These are phyloP conservation scores for Coniosporium apollinis DNA, from an alignment of 495 filamentous ascomycete genomes.

Conservation along the genomic window DNA sequence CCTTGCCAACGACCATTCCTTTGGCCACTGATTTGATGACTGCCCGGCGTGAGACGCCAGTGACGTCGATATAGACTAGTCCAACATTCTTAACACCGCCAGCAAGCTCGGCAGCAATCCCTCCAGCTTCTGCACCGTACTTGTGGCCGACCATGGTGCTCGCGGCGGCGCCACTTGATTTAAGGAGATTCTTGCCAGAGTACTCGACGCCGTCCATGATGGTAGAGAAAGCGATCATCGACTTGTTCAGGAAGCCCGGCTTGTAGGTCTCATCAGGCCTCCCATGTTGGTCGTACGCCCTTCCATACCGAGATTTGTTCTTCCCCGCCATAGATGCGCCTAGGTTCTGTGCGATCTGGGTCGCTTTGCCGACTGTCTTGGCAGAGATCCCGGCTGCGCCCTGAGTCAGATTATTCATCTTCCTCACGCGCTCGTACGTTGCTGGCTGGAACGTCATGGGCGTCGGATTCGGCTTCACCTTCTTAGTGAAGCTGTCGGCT, in stretches of 20 bases:
- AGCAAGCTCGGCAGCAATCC: conserved; percentile 52
- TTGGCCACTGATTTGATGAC: conserved; percentile 87
- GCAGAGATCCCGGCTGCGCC: conserved; percentile 62
- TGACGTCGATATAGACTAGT: conserved; percentile 93
- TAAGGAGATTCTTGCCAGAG: conserved; percentile 57
- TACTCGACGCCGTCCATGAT: conserved; percentile 86
- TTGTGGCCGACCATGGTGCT: conserved; percentile 66
- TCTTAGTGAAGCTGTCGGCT: conserved; percentile 67
- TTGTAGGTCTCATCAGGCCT: conserved; percentile 52
- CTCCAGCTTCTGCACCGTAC: conserved; percentile 71
- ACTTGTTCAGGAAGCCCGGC: conserved; percentile 85
- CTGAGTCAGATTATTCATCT: conserved; percentile 64
- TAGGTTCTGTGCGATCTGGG: conserved; percentile 68
- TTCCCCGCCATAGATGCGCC: conserved; percentile 57
- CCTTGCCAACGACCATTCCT: conserved; percentile 92
- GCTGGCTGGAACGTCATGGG: conserved; percentile 76
- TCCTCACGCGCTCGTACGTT: conserved; percentile 70
- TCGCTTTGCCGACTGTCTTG: conserved; percentile 72
- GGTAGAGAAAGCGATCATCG: conserved; percentile 89
- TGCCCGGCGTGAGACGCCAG: conserved; percentile 74
- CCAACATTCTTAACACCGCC: conserved; percentile 90
- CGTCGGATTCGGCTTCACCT: conserved; percentile 53
- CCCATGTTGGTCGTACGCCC: conserved; percentile 44
- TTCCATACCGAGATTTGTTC: conserved; percentile 37
- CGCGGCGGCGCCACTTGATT: conserved; percentile 54